Base-by-base conservation (phyloP, 225 moss, liverwort and hornwort species). In the Antitrichia curtipendula region DNA sequence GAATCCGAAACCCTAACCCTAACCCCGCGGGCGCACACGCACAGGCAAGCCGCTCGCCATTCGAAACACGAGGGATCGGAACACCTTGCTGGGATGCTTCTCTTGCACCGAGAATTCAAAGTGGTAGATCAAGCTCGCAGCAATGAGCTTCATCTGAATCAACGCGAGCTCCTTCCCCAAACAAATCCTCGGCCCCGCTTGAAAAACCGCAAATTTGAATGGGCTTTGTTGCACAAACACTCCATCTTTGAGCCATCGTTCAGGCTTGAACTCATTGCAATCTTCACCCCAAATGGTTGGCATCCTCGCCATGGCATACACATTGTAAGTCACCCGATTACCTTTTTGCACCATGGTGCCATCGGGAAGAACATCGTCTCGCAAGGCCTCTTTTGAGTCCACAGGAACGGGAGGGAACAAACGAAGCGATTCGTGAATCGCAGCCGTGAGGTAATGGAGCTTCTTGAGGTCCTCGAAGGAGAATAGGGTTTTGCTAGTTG, bases 181-280 rank as follows among this genome's bases (percentile, higher is more conserved):
- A 40, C 91, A 91, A 63, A 89, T 89, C 78, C 91, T 89, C 17
- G 83, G 89, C 45, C 91, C 92, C 2, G 91, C 94, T 72, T 92
- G 91, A 85, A 94, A 94, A 31, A 81, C 88, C 9, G 93, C 32
- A 38, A 89, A 93, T 80, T 94, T 94, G 82, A 91, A 94, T 12
- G 94, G 52, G 18, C 89, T 91, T 64, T 90, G 90, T 22, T 78
- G 93, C 24, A 81, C 86, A 31, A 94, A 94, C 10, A 81, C 80
- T 24, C 93, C 93, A 14, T 84, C 88, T 40, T 89, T 66, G 43
- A 94, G 25, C 94, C 93, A 94, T 36, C 92, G 66, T 82, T 93
- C 88, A 3, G 94, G 93, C 68, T 89, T 90, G 80, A 89, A 94
- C 41, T 93, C 89, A 9, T 82, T 82, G 81, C 94, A 94, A 66